Conservation (phyloP, 345 rosid species). For the Theobroma cacao region DNA sequence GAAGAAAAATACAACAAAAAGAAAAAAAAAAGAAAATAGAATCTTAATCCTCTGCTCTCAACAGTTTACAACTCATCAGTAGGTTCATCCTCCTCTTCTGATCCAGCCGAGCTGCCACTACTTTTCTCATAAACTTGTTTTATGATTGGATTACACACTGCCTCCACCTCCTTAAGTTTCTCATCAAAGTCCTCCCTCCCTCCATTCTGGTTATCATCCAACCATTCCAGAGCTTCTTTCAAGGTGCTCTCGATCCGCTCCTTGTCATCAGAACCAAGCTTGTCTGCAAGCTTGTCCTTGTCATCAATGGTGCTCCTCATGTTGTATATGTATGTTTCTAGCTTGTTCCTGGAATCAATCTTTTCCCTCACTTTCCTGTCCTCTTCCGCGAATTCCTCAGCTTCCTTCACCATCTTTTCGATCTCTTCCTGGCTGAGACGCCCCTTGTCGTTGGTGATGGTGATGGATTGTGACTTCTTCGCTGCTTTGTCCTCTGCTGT, state of each 20-base stretch:
- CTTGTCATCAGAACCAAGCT: conserved; percentile 8
- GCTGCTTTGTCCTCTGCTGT: conserved; percentile 23
- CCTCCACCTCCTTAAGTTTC: conserved; percentile 13
- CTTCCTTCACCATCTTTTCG: conserved; percentile 13
- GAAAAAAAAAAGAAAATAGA: background rate
- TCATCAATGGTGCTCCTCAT: conserved; percentile 14
- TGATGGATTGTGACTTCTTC: conserved; percentile 16
- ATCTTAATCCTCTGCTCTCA: too few relatives aligned
- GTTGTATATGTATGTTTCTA: conserved; percentile 18
- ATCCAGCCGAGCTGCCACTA: background rate
- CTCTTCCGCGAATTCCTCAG: conserved; percentile 17
- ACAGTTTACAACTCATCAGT: conserved; percentile 9
- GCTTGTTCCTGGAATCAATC: conserved; percentile 15
- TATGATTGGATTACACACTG: conserved; percentile 1
- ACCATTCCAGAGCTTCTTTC: conserved; percentile 18
- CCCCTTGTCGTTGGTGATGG: conserved; percentile 20
- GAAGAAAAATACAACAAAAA: background rate
- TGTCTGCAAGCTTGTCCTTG: conserved; percentile 10
- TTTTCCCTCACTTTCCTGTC: conserved; percentile 16
- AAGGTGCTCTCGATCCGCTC: conserved; percentile 8
- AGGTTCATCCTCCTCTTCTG: background rate
- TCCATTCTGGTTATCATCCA: conserved; percentile 13
- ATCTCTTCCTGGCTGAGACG: conserved; percentile 20
- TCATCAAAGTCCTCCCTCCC: conserved; percentile 15
- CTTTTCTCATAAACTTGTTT: conserved; percentile 12